Evolutionary conservation across 148 eudicot species (phyloP).

Genomic region (Chenopodium quinoa): DNA sequence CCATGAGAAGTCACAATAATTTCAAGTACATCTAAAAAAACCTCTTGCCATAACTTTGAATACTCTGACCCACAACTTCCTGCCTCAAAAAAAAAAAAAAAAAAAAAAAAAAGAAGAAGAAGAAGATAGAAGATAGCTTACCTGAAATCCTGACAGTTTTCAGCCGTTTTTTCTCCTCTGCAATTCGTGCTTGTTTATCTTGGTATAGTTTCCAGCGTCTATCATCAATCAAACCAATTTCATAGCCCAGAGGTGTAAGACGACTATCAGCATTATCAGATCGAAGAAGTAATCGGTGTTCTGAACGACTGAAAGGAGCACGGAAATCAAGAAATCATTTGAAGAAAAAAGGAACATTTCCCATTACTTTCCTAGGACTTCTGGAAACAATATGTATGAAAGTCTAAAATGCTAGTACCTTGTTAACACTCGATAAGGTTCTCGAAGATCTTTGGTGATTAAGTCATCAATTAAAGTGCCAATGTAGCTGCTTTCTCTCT

Average conservation of each 20-base stretch:
- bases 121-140: conserved; percentile 19
- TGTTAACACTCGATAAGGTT: conserved; percentile 97
- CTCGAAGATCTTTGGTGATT: conserved; percentile 96
- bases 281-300: conserved; percentile 84
- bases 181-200: conserved; percentile 78
- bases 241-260: conserved; percentile 92
- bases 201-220: conserved; percentile 82
- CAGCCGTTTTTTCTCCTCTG: conserved; percentile 83
- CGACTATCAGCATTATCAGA: conserved; percentile 99
- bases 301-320: conserved; percentile 77
- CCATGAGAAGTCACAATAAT: neutral
- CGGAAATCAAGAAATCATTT: neutral
- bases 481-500: conserved; percentile 97
- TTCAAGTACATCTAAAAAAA: neutral
- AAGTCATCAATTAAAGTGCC: conserved; percentile 98
- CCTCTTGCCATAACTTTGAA: conserved; percentile 1
- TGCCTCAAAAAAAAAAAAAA: neutral
- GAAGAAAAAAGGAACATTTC: neutral
- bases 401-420: conserved; percentile 45
- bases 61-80: conserved; percentile 1
- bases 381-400: neutral
- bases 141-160: conserved; percentile 73
- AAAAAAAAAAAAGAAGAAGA: neutral
- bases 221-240: conserved; percentile 91
- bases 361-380: neutral